Evolutionary conservation across 2,329 filamentous ascomycete species (phyloP).

Genomic region (Alternaria dauci): DNA sequence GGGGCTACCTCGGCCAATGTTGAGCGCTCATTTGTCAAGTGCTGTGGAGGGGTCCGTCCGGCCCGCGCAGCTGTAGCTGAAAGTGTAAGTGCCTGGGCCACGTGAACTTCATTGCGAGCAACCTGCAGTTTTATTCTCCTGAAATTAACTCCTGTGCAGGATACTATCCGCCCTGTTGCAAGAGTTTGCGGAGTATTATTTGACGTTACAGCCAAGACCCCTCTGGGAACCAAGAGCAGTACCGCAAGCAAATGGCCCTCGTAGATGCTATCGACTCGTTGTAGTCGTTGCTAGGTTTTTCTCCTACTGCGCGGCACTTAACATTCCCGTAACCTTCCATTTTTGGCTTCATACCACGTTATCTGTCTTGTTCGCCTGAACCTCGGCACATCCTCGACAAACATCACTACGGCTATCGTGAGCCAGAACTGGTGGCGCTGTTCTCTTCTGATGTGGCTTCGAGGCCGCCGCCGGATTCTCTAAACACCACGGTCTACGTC

Average conservation of each 20-base stretch:
- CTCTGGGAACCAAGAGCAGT: neutral
- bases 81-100: conserved; percentile 19
- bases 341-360: conserved; percentile 9
- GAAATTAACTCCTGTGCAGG: conserved; percentile 2
- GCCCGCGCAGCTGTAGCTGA: conserved; percentile 30
- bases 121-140: conserved; percentile 15
- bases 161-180: conserved; percentile 1
- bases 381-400: conserved; percentile 5
- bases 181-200: conserved; percentile 4
- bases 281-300: neutral
- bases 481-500: conserved; percentile 27
- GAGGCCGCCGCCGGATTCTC: conserved; percentile 17
- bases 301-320: neutral
- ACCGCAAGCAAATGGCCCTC: neutral
- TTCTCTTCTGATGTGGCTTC: conserved; percentile 16
- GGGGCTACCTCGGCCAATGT: conserved; percentile 12
- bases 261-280: neutral
- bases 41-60: conserved; percentile 25
- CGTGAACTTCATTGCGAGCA: conserved; percentile 5
- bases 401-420: conserved; percentile 4
- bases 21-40: conserved; percentile 13
- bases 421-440: conserved; percentile 25
- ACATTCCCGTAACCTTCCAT: conserved; percentile 11
- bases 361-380: conserved; percentile 5
- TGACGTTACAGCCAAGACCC: neutral